Conservation (phyloP, 2,329 filamentous ascomycete genomes). For the Aureobasidium musti region DNA sequence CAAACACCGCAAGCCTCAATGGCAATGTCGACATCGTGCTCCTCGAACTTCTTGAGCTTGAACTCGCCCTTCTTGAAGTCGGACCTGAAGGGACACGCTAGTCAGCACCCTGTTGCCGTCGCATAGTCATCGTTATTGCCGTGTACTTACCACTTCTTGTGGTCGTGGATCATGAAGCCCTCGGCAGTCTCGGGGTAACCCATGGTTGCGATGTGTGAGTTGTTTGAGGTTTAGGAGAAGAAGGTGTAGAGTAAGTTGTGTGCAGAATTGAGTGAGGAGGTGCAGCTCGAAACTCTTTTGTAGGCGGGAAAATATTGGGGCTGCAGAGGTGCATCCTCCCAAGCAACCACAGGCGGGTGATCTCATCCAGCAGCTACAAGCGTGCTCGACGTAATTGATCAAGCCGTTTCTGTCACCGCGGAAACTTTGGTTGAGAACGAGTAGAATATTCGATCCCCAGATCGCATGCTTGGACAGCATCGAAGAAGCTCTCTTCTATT, state of each 20-base stretch:
- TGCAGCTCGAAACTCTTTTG: constrained; percentile 21
- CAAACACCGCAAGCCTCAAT: constrained; percentile 74
- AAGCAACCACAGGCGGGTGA: constrained; percentile 12
- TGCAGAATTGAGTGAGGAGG: constrained; percentile 5
- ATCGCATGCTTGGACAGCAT: constrained; percentile 8
- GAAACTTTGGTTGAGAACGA: not conserved
- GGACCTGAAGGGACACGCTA: not conserved
- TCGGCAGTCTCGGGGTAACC: constrained; percentile 55
- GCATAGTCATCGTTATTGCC: not conserved
- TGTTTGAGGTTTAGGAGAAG: constrained; percentile 9
- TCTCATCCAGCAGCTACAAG: constrained; percentile 26
- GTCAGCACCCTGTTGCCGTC: constrained; percentile 40
- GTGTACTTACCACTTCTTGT: constrained; percentile 59
- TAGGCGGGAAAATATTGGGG: constrained; percentile 23
- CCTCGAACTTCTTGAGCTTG: constrained; percentile 81
- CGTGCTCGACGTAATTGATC: constrained; percentile 24
- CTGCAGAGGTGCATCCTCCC: constrained; percentile 1
- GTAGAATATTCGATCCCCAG: not conserved
- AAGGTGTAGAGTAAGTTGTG: constrained; percentile 1
- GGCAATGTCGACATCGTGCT: constrained; percentile 85
- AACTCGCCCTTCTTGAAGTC: constrained; percentile 54
- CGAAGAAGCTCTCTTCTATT: not conserved
- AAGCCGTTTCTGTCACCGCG: constrained; percentile 25
- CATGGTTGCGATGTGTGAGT: constrained; percentile 43
- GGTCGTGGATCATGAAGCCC: constrained; percentile 53